These are phyloP conservation scores for Trichothecium sympodiale DNA, from an alignment of 2,329 filamentous ascomycete genomes.

Conservation along the genomic window DNA sequence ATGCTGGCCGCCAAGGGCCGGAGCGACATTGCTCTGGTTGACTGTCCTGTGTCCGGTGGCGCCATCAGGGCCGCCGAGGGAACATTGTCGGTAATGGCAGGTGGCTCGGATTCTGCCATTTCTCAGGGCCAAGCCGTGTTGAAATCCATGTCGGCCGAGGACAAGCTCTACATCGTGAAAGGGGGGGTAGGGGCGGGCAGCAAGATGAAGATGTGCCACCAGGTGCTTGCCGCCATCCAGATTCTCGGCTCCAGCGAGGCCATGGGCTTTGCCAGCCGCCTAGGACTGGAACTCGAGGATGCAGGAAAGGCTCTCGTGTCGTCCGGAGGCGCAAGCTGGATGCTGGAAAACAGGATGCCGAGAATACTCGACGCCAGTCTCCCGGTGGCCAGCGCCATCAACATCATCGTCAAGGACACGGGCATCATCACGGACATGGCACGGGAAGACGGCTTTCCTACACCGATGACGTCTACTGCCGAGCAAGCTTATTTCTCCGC, in stretches of 20 bases:
- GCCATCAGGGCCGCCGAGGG: constrained; percentile 40
- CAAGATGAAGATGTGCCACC: constrained; percentile 59
- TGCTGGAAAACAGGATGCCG: constrained; percentile 48
- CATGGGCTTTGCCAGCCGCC: constrained; percentile 44
- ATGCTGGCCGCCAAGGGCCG: constrained; percentile 44
- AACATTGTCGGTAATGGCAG: constrained; percentile 64
- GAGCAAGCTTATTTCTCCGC: constrained; percentile 55
- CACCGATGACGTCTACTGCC: constrained; percentile 48
- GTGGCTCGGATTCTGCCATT: constrained; percentile 45
- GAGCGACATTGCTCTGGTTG: constrained; percentile 42
- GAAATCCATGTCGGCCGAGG: constrained; percentile 47
- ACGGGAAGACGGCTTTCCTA: constrained; percentile 43
- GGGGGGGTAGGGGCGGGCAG: constrained; percentile 53
- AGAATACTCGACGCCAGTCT: constrained; percentile 40
- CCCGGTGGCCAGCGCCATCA: constrained; percentile 46
- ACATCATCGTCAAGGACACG: constrained; percentile 50
- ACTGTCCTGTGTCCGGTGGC: constrained; percentile 17
- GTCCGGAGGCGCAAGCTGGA: constrained; percentile 46
- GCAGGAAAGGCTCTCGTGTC: constrained; percentile 31
- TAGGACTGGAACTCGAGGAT: constrained; percentile 37
- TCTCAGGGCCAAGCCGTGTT: constrained; percentile 47
- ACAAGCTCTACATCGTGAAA: constrained; percentile 51
- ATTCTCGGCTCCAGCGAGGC: constrained; percentile 50
- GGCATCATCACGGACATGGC: constrained; percentile 59
- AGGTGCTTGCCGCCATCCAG: constrained; percentile 53